A percentile compares a stretch with the other conserved stretches of the same genome.
Conservation (phyloP, 1,284 basidiomycete genomes). For the Apiotrichum gracile region DNA sequence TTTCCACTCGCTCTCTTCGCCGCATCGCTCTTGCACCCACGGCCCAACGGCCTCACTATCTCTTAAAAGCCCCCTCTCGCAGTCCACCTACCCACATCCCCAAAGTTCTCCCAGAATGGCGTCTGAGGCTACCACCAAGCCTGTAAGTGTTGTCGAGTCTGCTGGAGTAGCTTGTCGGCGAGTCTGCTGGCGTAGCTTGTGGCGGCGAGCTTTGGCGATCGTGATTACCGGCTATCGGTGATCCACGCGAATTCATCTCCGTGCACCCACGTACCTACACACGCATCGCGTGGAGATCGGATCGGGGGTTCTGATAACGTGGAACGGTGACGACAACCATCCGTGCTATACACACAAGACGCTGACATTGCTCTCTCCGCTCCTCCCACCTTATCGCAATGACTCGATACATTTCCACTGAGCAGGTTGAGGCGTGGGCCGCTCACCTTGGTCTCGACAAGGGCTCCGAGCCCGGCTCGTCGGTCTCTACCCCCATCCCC, state of each 20-base stretch:
- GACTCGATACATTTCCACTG: not conserved
- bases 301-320: not conserved
- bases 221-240: too few species aligned
- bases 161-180: too few species aligned
- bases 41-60: too few species aligned
- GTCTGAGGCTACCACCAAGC: not conserved
- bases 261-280: too few species aligned
- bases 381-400: not conserved
- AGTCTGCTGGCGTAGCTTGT: too few species aligned
- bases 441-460: conserved; percentile 35
- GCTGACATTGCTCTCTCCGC: not conserved
- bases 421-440: conserved; percentile 42
- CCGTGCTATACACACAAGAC: too few species aligned
- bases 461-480: conserved; percentile 24
- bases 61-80: not conserved
- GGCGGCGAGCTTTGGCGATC: too few species aligned
- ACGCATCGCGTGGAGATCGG: not conserved
- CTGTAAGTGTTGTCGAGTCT: not conserved
- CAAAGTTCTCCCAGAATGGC: not conserved
- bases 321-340: too few species aligned
- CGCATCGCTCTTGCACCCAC: not conserved
- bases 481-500: conserved; percentile 22
- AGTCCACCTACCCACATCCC: not conserved
- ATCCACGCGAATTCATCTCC: too few species aligned
- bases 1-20: not conserved